Evolutionary conservation across 768 basidiomycete species (phyloP), one percentile per base, ranked within the genome.

Genomic region (Pulveroboletus sp.): DNA sequence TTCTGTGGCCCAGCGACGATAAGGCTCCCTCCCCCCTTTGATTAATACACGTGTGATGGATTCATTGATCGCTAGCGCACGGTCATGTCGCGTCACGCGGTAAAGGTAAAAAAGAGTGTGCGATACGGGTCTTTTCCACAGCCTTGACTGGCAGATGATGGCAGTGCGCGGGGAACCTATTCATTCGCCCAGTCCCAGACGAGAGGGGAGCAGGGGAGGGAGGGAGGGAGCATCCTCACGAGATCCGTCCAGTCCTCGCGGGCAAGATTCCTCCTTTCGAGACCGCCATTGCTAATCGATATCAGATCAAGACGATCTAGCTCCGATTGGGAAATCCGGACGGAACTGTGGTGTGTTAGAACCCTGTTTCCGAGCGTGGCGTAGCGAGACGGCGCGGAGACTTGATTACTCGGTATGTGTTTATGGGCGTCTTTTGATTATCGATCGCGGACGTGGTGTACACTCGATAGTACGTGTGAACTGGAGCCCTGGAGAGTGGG

Each of bases 281-380:
- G 13, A 58, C 31, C 39, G 13, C 24, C 42, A 55, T 51, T 21
- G 47, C 38, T 41, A 54, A 59, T 60, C 58, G 58, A 35, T 41
- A 60, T 57, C 54, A 44, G 50, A 60, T 51, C 45, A 45, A 26
- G 15, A 5, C 47, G 47, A 58, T 58, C 57, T 58, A 58, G 32
- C 49, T 55, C 57, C 57, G 39, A 49, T 51, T 46, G 36, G 44
- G 8, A 35, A 36, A 31, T 28, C 39, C 14, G 24, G 28, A 13
- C 15, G 42, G 42, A 27, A 28, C 6, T 18, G 27, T 32, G 31
- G 30, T 9, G 31, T 43, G 6, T 4, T 21, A 32, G 7, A 13
- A 8, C 17, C 21, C 21, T 2, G 2, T 44, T 33, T 5, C 21
- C 27, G 8, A 35, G 14, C 43, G 5, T 26, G 43, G 33, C 33